These are phyloP conservation scores for Penicillium cinerascens DNA, from an alignment of 495 filamentous ascomycete genomes.

Conservation along the genomic window DNA sequence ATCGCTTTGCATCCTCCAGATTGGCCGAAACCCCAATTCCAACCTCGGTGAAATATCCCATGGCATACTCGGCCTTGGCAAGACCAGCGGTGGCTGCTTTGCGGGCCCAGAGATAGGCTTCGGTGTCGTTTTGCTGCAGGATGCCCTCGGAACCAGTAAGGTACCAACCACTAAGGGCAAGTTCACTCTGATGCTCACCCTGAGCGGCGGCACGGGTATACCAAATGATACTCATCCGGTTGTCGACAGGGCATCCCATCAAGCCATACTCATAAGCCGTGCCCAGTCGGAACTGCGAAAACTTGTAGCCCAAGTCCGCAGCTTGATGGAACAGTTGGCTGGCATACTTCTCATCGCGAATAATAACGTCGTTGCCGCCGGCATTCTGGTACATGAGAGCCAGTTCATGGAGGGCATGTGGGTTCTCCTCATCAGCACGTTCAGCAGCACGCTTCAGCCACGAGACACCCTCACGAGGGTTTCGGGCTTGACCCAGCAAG, in stretches of 20 bases:
- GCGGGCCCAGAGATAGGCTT: constrained; percentile 95
- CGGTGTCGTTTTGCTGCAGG: constrained; percentile 86
- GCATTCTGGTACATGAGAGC: constrained; percentile 79
- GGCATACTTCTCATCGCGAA: constrained; percentile 78
- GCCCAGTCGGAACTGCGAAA: constrained; percentile 87
- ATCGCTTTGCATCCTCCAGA: constrained; percentile 91
- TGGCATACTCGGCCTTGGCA: constrained; percentile 91
- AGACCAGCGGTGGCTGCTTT: constrained; percentile 84
- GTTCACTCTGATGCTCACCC: constrained; percentile 90
- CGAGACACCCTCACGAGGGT: constrained; percentile 75
- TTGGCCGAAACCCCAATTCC: constrained; percentile 86
- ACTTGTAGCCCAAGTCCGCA: constrained; percentile 90
- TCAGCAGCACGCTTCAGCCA: constrained; percentile 95
- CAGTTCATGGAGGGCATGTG: constrained; percentile 92
- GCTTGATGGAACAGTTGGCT: constrained; percentile 77
- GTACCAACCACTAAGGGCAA: constrained; percentile 95
- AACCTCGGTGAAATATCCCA: constrained; percentile 96
- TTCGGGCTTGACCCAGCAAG: constrained; percentile 83
- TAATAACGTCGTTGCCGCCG: constrained; percentile 62
- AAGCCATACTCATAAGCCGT: constrained; percentile 86
- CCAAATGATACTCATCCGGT: constrained; percentile 81
- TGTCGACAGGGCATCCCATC: constrained; percentile 77
- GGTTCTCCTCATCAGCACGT: constrained; percentile 81
- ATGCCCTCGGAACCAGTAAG: constrained; percentile 87
- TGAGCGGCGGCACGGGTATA: constrained; percentile 89